These are phyloP conservation scores for Podospora anserina DNA, from an alignment of 495 filamentous ascomycete genomes.

Conservation along the genomic window DNA sequence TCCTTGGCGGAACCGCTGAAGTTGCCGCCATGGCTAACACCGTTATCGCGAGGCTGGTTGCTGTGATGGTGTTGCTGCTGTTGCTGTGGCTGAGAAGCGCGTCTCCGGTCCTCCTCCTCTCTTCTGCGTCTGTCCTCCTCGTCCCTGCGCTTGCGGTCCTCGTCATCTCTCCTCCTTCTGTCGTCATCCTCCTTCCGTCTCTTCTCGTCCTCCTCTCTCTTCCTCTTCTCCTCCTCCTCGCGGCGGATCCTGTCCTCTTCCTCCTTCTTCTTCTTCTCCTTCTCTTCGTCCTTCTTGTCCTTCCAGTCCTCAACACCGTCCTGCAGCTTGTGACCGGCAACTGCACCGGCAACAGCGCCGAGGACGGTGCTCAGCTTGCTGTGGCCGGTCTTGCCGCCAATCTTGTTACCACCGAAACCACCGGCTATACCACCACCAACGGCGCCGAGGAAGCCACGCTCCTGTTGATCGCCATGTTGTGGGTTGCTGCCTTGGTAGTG, in stretches of 20 bases:
- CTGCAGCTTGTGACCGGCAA: conserved; percentile 39
- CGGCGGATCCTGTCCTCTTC: conserved; percentile 36
- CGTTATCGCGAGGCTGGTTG: conserved; percentile 10
- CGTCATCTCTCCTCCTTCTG: conserved; percentile 14
- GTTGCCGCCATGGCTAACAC: conserved; percentile 28
- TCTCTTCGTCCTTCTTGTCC: conserved; percentile 38
- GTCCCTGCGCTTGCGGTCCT: conserved; percentile 4
- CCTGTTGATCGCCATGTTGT: conserved; percentile 22
- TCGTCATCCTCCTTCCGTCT: conserved; percentile 18
- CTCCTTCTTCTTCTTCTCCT: conserved; percentile 21
- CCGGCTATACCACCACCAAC: conserved; percentile 35
- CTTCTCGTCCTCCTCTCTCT: conserved; percentile 17
- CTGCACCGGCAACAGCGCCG: conserved; percentile 35
- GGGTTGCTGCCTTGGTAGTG: conserved; percentile 20
- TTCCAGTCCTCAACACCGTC: conserved; percentile 38
- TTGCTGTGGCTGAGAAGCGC: conserved; percentile 4
- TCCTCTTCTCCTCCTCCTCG: conserved; percentile 33
- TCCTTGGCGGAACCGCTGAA: conserved; percentile 34
- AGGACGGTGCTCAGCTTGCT: conserved; percentile 29
- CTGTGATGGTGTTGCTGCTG: conserved; percentile 17
- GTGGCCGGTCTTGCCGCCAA: conserved; percentile 36
- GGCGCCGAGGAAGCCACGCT: conserved; percentile 37
- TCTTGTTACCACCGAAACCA: conserved; percentile 35
- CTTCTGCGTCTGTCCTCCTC: conserved; percentile 5
- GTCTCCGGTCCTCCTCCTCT: conserved; percentile 21